Percentiles rank a stretch among this genome's conserved stretches.
phyloP scores from a whole-genome alignment of 176 grass and related monocot species.

The Paspalum notatum region DNA sequence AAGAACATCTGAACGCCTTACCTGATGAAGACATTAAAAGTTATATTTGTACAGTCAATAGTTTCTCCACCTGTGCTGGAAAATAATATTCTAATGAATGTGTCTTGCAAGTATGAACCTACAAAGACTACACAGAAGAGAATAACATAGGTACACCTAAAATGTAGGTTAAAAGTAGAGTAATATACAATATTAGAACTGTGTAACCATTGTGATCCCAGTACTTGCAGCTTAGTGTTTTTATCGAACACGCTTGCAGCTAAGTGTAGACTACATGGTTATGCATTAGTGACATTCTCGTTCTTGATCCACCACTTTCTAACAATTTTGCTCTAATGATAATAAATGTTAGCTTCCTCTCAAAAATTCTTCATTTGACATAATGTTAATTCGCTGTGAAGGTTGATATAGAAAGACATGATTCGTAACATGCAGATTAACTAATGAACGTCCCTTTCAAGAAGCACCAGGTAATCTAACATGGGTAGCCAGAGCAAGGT shows the following conservation, averaged over 20 bases:
- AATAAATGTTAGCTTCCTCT: slow-evolving; percentile 29
- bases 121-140: neutral
- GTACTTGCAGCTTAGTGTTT: neutral
- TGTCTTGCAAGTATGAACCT: slow-evolving; percentile 1
- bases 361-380: neutral
- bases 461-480: slow-evolving; percentile 16
- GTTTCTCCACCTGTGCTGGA: neutral
- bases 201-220: neutral
- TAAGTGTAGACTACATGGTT: neutral
- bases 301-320: neutral
- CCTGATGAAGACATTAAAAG: slow-evolving; percentile 51
- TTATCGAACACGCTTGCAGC: no score
- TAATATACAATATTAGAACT: neutral
- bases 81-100: neutral
- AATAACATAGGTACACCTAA: neutral
- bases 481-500: neutral
- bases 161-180: neutral
- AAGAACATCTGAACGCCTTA: slow-evolving; percentile 93
- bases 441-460: neutral
- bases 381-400: neutral
- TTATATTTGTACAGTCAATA: slow-evolving; percentile 11
- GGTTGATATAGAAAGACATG: slow-evolving; percentile 23
- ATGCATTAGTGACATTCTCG: neutral
- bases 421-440: neutral
- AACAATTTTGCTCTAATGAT: neutral